Conservation (phyloP, 306 rosid genomes). For the Neltuma alba region DNA sequence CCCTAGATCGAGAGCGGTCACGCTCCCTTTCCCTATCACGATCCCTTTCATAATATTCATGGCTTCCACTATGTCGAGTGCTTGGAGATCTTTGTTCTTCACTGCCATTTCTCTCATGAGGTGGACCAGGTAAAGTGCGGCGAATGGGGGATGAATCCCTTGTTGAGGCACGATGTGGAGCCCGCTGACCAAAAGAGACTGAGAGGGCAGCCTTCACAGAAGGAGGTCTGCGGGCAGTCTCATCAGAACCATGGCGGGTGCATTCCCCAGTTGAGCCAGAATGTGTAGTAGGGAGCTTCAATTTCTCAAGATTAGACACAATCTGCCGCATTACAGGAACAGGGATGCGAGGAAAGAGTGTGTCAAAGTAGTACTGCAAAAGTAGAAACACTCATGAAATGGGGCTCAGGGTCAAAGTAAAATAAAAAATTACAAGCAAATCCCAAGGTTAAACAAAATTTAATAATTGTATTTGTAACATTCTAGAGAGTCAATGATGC, state of each 20-base stretch:
- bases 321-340: slow-evolving; percentile 97
- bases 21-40: slow-evolving; percentile 34
- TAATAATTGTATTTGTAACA: not conserved
- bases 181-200: slow-evolving; percentile 98
- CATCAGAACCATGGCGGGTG: slow-evolving; percentile 93
- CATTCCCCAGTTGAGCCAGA: slow-evolving; percentile 89
- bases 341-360: slow-evolving; percentile 97
- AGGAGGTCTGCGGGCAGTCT: slow-evolving; percentile 98
- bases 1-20: slow-evolving; percentile 16
- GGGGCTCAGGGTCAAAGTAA: slow-evolving; percentile 26
- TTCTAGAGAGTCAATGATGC: slow-evolving; percentile 17
- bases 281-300: slow-evolving; percentile 86
- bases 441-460: slow-evolving; percentile 11
- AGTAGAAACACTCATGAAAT: slow-evolving; percentile 41
- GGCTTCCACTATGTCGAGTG: slow-evolving; percentile 73
- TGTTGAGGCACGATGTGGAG: slow-evolving; percentile 99
- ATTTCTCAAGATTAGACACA: slow-evolving; percentile 69
- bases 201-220: slow-evolving; percentile 98
- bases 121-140: slow-evolving; percentile 63
- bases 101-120: slow-evolving; percentile 59
- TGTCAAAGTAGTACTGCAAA: slow-evolving; percentile 97
- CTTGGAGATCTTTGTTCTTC: slow-evolving; percentile 70
- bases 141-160: slow-evolving; percentile 98
- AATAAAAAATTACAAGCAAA: not conserved
- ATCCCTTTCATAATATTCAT: slow-evolving; percentile 49